Base-by-base conservation (phyloP, 768 basidiomycete species). In the Aureoboletus auriporus region DNA sequence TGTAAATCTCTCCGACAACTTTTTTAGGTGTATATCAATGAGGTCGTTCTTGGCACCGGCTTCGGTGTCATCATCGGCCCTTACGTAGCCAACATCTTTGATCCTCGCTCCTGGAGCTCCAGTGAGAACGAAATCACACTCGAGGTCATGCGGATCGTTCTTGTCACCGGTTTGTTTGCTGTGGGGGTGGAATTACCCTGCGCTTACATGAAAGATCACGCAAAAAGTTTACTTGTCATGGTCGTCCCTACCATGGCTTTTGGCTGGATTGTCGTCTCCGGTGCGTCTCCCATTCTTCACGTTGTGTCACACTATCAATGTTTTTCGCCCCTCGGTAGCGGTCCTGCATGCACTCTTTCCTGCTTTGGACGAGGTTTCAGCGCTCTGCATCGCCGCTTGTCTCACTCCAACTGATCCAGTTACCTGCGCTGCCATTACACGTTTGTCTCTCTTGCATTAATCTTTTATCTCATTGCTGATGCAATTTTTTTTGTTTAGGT, bases 341-440 rank as follows among this genome's bases (percentile, higher is more conserved):
- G 61, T 95, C 39, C 75, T 95, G 30, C 79, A 76, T 55, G 76
- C 65, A 3, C 68, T 96, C 13, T 87, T 99, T 58, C 89, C 89
- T 0, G 68, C 67, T 3, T 68, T 96, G 48, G 72, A 74, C 51
- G 87, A 80, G 63, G 71, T 91, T 11, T 88, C 90, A 0, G 81
- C 85, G 30, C 77, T 97, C 5, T 90, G 84, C 39, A 83, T 96
- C 45, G 87, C 93, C 7, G 91, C 94, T 2, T 93, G 89, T 53
- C 74, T 94, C 23, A 94, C 93, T 0, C 91, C 92, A 2, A 99
- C 95, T 10, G 95, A 99, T 69, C 95, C 95, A 1, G 89, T 95
- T 56, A 84, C 95, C 42, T 91, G 88, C 46, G 89, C 91, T 45
- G 84, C 78, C 43, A 93, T 84, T 61, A 85, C 86, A 3, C 83